Conservation (phyloP, 2,329 filamentous ascomycete genomes). For the Claviceps monticola region DNA sequence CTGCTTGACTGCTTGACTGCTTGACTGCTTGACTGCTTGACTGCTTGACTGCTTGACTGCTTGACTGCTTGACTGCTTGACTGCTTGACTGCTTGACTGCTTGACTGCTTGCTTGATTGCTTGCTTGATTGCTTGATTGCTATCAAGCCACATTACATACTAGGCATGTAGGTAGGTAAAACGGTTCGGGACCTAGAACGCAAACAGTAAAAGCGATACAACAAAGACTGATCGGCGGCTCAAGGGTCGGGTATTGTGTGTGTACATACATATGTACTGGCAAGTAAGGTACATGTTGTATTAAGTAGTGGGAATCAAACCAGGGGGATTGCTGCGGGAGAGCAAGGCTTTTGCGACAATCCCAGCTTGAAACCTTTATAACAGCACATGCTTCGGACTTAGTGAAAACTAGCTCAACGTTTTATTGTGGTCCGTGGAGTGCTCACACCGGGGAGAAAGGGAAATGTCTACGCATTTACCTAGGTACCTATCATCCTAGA, state of each 20-base stretch:
- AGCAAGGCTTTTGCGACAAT: slow-evolving; percentile 4
- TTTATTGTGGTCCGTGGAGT: neutral
- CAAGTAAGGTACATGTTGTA: too few relatives aligned
- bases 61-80: too few relatives aligned
- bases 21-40: too few relatives aligned
- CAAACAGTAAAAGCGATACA: slow-evolving; percentile 9
- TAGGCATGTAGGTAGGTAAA: slow-evolving; percentile 1
- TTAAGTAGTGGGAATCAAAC: slow-evolving; percentile 9
- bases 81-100: neutral
- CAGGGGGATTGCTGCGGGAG: slow-evolving; percentile 22
- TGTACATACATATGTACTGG: slow-evolving; percentile 15
- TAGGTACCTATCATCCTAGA: neutral
- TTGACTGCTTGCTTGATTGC: slow-evolving; percentile 7
- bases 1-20: slow-evolving; percentile 8
- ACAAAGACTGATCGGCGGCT: slow-evolving; percentile 25
- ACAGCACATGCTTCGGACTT: slow-evolving; percentile 9
- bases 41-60: too few relatives aligned
- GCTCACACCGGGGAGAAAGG: slow-evolving; percentile 12
- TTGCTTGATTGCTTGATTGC: slow-evolving; percentile 6
- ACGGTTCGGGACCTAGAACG: slow-evolving; percentile 16
- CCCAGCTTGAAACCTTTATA: neutral
- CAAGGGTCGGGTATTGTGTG: slow-evolving; percentile 34
- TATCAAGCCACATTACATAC: neutral
- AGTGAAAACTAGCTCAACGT: neutral
- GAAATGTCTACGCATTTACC: slow-evolving; percentile 6